phyloP scores from a whole-genome alignment of 768 basidiomycete species.

The Mycena pura region DNA sequence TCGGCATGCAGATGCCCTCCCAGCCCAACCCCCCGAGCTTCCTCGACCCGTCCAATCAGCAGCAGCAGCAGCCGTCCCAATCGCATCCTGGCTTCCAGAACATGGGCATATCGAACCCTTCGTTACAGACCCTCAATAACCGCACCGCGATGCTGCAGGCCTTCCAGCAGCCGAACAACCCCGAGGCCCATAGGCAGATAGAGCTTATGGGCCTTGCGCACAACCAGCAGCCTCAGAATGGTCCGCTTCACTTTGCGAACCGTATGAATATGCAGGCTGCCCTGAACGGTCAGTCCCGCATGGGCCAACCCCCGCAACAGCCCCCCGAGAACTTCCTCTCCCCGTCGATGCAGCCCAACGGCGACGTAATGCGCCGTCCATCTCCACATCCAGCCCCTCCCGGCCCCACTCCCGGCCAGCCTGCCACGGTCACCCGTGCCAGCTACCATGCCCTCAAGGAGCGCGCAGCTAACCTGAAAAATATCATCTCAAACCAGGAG shows the following conservation, averaged over 20 bases:
- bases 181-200: slow-evolving; percentile 47
- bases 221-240: slow-evolving; percentile 54
- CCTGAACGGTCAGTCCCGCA: slow-evolving; percentile 39
- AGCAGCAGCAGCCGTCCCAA: slow-evolving; percentile 41
- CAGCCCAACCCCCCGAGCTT: slow-evolving; percentile 42
- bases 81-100: slow-evolving; percentile 49
- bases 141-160: slow-evolving; percentile 48
- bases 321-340: slow-evolving; percentile 58
- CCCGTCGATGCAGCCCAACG: slow-evolving; percentile 46
- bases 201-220: slow-evolving; percentile 55
- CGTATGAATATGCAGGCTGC: slow-evolving; percentile 34
- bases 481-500: slow-evolving; percentile 27
- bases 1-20: slow-evolving; percentile 46
- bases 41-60: slow-evolving; percentile 42
- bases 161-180: slow-evolving; percentile 36
- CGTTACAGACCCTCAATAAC: slow-evolving; percentile 43
- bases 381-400: slow-evolving; percentile 46
- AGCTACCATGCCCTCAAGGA: slow-evolving; percentile 26
- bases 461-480: slow-evolving; percentile 30
- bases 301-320: slow-evolving; percentile 47
- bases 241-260: slow-evolving; percentile 42
- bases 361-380: slow-evolving; percentile 55
- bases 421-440: slow-evolving; percentile 21
- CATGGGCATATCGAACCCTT: slow-evolving; percentile 36
- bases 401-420: slow-evolving; percentile 24